Percentiles rank a stretch among this genome's conserved stretches.
Conservation (phyloP, 192 early-diverging fungal genomes). For the Rhizophagus sp. region DNA sequence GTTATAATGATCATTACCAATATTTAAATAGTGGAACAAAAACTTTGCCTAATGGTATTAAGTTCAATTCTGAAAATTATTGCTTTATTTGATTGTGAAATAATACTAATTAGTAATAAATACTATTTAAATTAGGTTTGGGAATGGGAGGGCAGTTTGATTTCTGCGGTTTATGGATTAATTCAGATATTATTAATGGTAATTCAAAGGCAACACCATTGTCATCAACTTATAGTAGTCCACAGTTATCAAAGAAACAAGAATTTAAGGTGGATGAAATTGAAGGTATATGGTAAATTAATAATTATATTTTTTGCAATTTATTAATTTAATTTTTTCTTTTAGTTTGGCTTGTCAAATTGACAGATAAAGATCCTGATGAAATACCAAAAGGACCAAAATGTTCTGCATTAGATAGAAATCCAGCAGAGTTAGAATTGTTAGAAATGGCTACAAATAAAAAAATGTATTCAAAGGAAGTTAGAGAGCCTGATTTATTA, state of each 20-base stretch:
- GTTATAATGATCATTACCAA: conserved; percentile 62
- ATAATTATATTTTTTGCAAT: not conserved
- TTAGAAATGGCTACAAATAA: too few relatives aligned
- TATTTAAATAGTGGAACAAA: too few relatives aligned
- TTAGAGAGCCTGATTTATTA: conserved; percentile 40
- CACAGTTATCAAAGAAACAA: too few relatives aligned
- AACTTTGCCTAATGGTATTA: conserved; percentile 57
- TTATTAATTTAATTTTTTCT: not conserved
- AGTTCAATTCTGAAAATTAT: conserved; percentile 10
- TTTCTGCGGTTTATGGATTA: conserved; percentile 73
- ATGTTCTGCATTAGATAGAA: too few relatives aligned
- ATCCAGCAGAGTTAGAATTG: too few relatives aligned
- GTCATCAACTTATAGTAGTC: too few relatives aligned
- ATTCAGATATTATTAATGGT: conserved; percentile 50
- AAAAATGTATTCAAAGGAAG: too few relatives aligned
- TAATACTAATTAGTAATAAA: conserved; percentile 4
- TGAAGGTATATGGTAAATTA: not conserved
- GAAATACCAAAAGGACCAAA: too few relatives aligned
- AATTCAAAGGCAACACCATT: too few relatives aligned
- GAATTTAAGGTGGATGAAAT: too few relatives aligned
- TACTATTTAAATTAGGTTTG: conserved; percentile 40
- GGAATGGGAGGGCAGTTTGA: conserved; percentile 77
- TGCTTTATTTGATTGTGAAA: not conserved
- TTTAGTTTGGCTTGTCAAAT: conserved; percentile 68
- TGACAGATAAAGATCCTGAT: conserved; percentile 27